Conservation (phyloP, 2,329 filamentous ascomycete genomes). For the Colletotrichum kahawae region DNA sequence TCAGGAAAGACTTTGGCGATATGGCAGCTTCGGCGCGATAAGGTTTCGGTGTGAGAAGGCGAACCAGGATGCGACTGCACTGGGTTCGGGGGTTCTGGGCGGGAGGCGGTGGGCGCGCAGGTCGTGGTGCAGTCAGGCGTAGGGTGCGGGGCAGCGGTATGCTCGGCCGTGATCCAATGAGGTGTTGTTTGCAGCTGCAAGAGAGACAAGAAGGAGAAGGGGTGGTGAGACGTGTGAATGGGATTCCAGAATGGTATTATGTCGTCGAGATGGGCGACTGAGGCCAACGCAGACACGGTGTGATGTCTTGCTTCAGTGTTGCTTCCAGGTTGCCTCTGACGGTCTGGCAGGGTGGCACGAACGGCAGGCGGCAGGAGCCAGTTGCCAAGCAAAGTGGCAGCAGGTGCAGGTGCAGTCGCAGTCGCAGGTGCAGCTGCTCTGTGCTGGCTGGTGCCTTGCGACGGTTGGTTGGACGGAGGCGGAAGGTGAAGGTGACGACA, state of each 20-base stretch:
- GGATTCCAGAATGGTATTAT: not conserved
- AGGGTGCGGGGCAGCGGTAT: conserved; percentile 11
- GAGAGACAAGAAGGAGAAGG: not conserved
- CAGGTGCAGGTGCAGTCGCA: not conserved
- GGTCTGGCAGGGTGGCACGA: not conserved
- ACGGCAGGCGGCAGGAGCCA: not conserved
- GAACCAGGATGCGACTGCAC: not conserved
- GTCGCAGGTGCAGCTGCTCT: not conserved
- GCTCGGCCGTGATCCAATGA: not conserved
- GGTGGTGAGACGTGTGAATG: not conserved
- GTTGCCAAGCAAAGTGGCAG: not conserved
- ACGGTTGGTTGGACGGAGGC: not conserved
- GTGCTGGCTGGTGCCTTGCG: not conserved
- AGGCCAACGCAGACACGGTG: not conserved
- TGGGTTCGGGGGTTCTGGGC: not conserved
- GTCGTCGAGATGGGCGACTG: not conserved
- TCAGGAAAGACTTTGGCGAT: not conserved
- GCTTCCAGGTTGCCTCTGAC: not conserved
- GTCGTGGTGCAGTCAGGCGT: not conserved
- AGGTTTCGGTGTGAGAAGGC: conserved; percentile 14
- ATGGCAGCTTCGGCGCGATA: not conserved
- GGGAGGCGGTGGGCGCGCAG: not conserved
- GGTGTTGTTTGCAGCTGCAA: not conserved
- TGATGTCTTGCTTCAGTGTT: not conserved
- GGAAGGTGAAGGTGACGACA: not conserved